Percentiles rank a stretch among this genome's conserved stretches.
These are phyloP conservation scores for Tuber aestivum DNA, from an alignment of 495 filamentous ascomycete genomes.

Conservation along the genomic window DNA sequence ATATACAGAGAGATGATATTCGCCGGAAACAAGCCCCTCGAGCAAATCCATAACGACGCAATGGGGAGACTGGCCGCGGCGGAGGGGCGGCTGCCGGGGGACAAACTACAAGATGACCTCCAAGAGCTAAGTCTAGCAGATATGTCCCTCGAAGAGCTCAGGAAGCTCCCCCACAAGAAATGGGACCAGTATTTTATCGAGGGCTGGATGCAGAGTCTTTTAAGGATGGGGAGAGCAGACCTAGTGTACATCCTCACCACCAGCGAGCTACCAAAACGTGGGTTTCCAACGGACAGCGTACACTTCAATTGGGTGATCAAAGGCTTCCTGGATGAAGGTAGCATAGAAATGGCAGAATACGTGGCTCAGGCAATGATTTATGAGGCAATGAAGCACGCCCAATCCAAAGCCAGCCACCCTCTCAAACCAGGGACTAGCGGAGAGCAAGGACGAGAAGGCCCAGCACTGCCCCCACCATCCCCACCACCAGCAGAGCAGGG, in stretches of 20 bases:
- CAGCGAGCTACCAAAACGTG: constrained; percentile 55
- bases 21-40: constrained; percentile 10
- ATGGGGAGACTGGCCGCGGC: constrained; percentile 8
- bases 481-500: neutral
- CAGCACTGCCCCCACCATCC: neutral
- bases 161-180: constrained; percentile 51
- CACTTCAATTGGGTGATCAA: constrained; percentile 58
- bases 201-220: constrained; percentile 59
- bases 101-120: neutral
- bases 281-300: constrained; percentile 53
- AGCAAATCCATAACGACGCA: constrained; percentile 13
- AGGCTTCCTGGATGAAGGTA: constrained; percentile 50
- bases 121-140: constrained; percentile 20
- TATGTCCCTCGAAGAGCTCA: constrained; percentile 52
- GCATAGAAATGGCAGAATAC: constrained; percentile 51
- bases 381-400: constrained; percentile 49
- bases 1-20: constrained; percentile 36
- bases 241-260: constrained; percentile 52
- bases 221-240: constrained; percentile 56
- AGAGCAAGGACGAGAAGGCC: neutral
- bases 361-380: constrained; percentile 53
- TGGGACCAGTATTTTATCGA: constrained; percentile 59
- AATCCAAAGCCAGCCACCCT: constrained; percentile 36
- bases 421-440: constrained; percentile 10
- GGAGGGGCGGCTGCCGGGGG: neutral